These are phyloP conservation scores for Candida gorgasii DNA, from an alignment of 805 yeast species.

Conservation along the genomic window DNA sequence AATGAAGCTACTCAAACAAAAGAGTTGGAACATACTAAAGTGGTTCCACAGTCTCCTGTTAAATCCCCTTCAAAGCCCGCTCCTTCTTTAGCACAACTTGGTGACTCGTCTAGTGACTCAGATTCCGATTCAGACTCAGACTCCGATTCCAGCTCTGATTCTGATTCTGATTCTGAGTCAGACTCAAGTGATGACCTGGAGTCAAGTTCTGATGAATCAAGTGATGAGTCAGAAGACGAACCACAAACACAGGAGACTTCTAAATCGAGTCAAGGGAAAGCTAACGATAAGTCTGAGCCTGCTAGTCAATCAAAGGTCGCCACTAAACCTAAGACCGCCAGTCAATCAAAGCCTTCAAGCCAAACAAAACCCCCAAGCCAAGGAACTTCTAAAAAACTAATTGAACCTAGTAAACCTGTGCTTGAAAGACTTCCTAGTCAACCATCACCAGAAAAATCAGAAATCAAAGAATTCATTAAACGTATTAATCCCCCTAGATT, in stretches of 20 bases:
- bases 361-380: background rate
- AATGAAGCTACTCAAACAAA: too few relatives aligned
- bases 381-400: background rate
- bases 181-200: constrained; percentile 1
- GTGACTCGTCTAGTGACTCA: constrained; percentile 1
- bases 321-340: background rate
- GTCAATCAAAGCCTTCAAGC: background rate
- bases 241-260: too few relatives aligned
- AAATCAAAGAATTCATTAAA: constrained; percentile 7
- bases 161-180: constrained; percentile 15
- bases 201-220: constrained; percentile 5
- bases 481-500: constrained; percentile 39
- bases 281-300: too few relatives aligned
- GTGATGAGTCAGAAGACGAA: constrained; percentile 7
- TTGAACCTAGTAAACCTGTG: constrained; percentile 6
- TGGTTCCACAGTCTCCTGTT: too few relatives aligned
- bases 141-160: constrained; percentile 15
- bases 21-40: too few relatives aligned
- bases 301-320: too few relatives aligned
- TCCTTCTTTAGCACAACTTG: background rate
- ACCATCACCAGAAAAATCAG: constrained; percentile 4
- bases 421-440: constrained; percentile 1
- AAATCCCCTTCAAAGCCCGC: background rate
- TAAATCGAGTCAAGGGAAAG: too few relatives aligned
- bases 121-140: constrained; percentile 14